phyloP scores from a whole-genome alignment of 495 filamentous ascomycete species.

The Aspergillus cristatus region DNA sequence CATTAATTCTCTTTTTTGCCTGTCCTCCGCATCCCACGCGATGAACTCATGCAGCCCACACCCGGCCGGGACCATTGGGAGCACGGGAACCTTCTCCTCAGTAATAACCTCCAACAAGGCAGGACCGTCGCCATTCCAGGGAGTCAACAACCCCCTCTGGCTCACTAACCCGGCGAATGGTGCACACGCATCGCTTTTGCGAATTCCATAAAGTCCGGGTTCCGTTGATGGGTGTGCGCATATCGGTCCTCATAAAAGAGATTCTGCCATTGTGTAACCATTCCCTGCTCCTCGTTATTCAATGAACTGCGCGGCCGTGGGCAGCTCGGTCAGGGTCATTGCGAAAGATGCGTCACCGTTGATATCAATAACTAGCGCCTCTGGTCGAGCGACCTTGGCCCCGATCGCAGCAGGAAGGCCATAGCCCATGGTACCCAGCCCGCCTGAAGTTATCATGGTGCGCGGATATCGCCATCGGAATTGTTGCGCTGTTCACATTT shows the following conservation, averaged over 20 bases:
- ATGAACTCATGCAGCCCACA: constrained; percentile 72
- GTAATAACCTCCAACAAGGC: constrained; percentile 44
- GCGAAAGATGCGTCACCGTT: constrained; percentile 92
- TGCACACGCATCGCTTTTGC: constrained; percentile 61
- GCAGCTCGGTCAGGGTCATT: constrained; percentile 91
- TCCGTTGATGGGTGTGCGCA: constrained; percentile 84
- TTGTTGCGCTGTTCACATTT: constrained; percentile 96
- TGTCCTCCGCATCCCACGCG: too few species aligned
- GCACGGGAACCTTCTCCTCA: constrained; percentile 72
- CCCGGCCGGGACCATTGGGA: constrained; percentile 81
- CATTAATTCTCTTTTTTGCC: too few species aligned
- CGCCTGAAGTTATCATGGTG: constrained; percentile 86
- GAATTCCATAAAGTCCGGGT: constrained; percentile 47
- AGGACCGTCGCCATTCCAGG: constrained; percentile 70
- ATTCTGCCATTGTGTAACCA: constrained; percentile 96
- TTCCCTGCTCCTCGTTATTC: constrained; percentile 91
- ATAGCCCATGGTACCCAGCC: constrained; percentile 91
- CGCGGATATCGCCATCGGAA: constrained; percentile 86
- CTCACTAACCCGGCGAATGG: constrained; percentile 51
- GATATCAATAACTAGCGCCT: constrained; percentile 83
- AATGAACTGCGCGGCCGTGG: constrained; percentile 81
- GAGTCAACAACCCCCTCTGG: constrained; percentile 54
- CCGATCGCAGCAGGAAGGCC: constrained; percentile 90
- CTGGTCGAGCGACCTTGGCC: constrained; percentile 83
- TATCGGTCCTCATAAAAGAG: constrained; percentile 92